These are phyloP conservation scores for Pyrenophora seminiperda DNA, from an alignment of 2,329 filamentous ascomycete genomes.

Conservation along the genomic window DNA sequence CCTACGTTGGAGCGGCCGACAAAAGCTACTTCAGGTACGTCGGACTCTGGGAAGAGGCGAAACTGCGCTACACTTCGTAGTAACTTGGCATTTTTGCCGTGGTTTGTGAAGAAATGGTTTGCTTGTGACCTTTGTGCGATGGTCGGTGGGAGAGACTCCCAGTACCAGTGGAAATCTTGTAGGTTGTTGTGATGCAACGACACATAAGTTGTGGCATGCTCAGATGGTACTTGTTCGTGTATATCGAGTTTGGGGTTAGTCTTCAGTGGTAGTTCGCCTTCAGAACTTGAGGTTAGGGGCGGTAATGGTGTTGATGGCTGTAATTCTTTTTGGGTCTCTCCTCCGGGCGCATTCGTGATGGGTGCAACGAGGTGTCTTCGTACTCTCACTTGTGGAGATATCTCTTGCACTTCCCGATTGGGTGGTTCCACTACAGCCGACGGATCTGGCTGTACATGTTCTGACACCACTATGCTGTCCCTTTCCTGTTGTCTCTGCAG, in stretches of 20 bases:
- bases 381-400: too few species aligned
- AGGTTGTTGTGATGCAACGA: slow-evolving; percentile 11
- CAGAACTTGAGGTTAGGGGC: slow-evolving; percentile 3
- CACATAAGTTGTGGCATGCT: slow-evolving; percentile 1
- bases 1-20: slow-evolving; percentile 73
- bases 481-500: too few species aligned
- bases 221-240: too few species aligned
- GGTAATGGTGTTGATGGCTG: slow-evolving; percentile 26
- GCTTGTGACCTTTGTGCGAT: slow-evolving; percentile 49
- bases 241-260: slow-evolving; percentile 9
- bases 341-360: too few species aligned
- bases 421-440: too few species aligned
- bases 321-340: background rate
- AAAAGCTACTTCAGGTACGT: slow-evolving; percentile 67
- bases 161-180: slow-evolving; percentile 41
- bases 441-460: too few species aligned
- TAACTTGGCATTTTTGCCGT: slow-evolving; percentile 53
- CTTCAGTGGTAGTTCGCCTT: background rate
- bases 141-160: slow-evolving; percentile 38
- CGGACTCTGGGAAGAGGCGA: slow-evolving; percentile 60
- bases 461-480: too few species aligned
- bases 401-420: too few species aligned
- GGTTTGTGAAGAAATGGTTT: slow-evolving; percentile 51
- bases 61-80: slow-evolving; percentile 67
- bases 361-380: too few species aligned